These are phyloP conservation scores for Chytriomyces sp. DNA, from an alignment of 192 early-diverging fungal species.

Conservation along the genomic window DNA sequence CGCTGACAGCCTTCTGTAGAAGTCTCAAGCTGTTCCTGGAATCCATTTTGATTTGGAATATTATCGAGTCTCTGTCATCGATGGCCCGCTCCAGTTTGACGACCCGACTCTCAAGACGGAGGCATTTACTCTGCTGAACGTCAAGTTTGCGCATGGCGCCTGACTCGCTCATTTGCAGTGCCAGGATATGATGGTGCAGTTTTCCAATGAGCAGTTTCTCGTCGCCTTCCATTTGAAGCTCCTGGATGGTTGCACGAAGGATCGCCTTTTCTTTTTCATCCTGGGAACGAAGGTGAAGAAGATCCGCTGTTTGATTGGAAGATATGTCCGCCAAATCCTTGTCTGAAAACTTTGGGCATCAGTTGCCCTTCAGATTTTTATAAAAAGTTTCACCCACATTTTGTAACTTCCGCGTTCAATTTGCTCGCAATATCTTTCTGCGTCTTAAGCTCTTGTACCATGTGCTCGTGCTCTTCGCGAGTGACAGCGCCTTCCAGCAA, in stretches of 20 bases:
- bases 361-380: background rate
- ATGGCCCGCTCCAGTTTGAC: constrained; percentile 47
- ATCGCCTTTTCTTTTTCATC: constrained; percentile 58
- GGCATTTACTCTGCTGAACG: constrained; percentile 36
- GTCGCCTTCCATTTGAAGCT: constrained; percentile 62
- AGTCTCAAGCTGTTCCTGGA: constrained; percentile 37
- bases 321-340: constrained; percentile 55
- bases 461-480: constrained; percentile 37
- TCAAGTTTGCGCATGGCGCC: constrained; percentile 39
- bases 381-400: constrained; percentile 38
- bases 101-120: constrained; percentile 45
- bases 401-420: constrained; percentile 41
- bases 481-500: constrained; percentile 39
- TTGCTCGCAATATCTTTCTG: constrained; percentile 33
- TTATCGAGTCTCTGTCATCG: constrained; percentile 47
- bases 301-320: constrained; percentile 54
- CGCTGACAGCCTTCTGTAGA: constrained; percentile 45
- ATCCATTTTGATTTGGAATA: constrained; percentile 54
- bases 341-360: constrained; percentile 39
- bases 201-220: constrained; percentile 64
- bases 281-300: constrained; percentile 36
- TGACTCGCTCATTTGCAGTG: constrained; percentile 57
- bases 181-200: constrained; percentile 60
- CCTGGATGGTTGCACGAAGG: constrained; percentile 50
- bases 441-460: constrained; percentile 28